Evolutionary conservation across 495 filamentous ascomycete species (phyloP).

Genomic region (Friedmanniomyces simplex): DNA sequence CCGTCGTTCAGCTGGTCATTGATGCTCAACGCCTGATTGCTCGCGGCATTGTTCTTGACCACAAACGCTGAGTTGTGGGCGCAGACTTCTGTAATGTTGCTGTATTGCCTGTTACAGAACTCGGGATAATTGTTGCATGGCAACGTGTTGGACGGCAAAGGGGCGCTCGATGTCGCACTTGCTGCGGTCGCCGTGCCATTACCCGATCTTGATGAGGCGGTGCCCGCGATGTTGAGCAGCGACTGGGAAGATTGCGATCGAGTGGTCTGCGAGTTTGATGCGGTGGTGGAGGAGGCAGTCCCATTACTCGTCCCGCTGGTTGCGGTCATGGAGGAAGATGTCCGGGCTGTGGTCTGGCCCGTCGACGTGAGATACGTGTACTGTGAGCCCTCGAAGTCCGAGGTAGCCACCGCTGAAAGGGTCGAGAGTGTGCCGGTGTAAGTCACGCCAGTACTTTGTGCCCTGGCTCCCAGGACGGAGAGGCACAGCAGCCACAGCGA

Average conservation of each 20-base stretch:
- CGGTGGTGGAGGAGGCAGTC: background rate
- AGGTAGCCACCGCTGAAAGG: constrained; percentile 2
- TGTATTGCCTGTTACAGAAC: constrained; percentile 70
- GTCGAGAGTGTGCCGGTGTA: constrained; percentile 12
- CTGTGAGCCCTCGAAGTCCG: constrained; percentile 14
- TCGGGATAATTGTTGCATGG: constrained; percentile 82
- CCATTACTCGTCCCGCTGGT: background rate
- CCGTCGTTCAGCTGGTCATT: constrained; percentile 73
- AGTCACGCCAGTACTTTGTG: constrained; percentile 5
- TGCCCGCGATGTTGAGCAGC: background rate
- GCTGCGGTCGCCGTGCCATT: background rate
- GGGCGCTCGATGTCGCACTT: constrained; percentile 6
- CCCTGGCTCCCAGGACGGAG: constrained; percentile 1
- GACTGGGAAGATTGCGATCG: background rate
- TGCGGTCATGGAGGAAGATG: background rate
- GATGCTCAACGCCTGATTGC: constrained; percentile 67
- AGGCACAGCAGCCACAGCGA: constrained; percentile 16
- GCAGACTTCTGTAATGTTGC: constrained; percentile 80
- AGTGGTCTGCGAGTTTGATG: background rate
- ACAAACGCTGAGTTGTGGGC: constrained; percentile 86
- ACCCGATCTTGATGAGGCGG: constrained; percentile 8
- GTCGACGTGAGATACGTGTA: constrained; percentile 11
- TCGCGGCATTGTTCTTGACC: constrained; percentile 52
- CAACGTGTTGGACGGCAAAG: constrained; percentile 28
- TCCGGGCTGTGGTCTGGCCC: constrained; percentile 1